Base-by-base conservation (phyloP, 441 rosid genomes). In the Brassica balearica region DNA sequence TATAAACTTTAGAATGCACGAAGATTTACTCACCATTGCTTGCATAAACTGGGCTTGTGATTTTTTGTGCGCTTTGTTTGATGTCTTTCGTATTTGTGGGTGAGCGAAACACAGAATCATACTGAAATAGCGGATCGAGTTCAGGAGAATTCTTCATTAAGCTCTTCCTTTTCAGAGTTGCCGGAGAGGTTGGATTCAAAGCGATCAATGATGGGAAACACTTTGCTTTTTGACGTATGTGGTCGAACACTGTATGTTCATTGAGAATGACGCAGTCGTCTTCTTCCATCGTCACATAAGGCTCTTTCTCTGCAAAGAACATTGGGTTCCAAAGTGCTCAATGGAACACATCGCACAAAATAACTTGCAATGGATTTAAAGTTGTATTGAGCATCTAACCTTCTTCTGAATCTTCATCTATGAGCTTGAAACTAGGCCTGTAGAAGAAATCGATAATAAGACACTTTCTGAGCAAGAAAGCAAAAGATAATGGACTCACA, bases 381-480 rank as follows among this genome's bases (percentile, higher is more conserved):
- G 34, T 65, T 20, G 38, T 65, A 34, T 8, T 60, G 29, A 5
- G 43, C 70, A 81, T 65, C 55, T 73, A 85, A 92, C 96, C 94
- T 87, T 86, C 95, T 71, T 73, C 91, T 32, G 82, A 48, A n/a
- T 93, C 97, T 77, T 95, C 97, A 76, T 92, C 97, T 73, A 95
- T 32, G 85, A 95, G 99, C 61, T 78, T 85, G 90, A 95, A 95
- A 85, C 91, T 93, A 67, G 98, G 99, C 88, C 99, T 95, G 91
- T 38, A 34, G 80, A 68, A 51, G 65, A 65, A 74, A 77, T 8
- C 43, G 8, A 38, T 38, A 41, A 1, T 23, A 59, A 12, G 38
- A 56, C 8, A 19, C 15, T 12, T 62, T 53, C 55, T 25, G 68
- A 63, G 77, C n/a, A 79, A 63, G 51, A 19, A 69, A 69, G 20